Percentiles rank a stretch among this genome's conserved stretches.
Evolutionary conservation across 345 rosid species (phyloP).

Genomic region (Linum lewisii): DNA sequence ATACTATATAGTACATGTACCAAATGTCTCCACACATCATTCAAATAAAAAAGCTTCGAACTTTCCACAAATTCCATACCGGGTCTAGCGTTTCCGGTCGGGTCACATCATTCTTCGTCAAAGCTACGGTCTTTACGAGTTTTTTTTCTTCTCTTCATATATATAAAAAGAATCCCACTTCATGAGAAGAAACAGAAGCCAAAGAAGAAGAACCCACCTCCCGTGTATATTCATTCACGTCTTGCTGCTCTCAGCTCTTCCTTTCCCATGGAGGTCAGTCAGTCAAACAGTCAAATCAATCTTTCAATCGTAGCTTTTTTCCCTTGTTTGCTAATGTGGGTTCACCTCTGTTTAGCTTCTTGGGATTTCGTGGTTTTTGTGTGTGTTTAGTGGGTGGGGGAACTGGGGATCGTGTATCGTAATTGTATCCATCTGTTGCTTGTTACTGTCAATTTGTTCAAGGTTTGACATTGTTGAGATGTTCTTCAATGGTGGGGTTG

Average conservation of each 20-base stretch:
- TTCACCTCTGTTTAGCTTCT: neutral
- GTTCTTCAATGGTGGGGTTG: neutral
- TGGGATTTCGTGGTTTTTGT: neutral
- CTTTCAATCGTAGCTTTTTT: neutral
- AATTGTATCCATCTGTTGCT: neutral
- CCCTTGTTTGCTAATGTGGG: neutral
- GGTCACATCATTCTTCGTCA: too few species aligned
- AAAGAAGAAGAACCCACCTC: too few species aligned
- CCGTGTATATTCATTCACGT: too few species aligned
- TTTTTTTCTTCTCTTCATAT: too few species aligned
- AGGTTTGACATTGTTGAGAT: neutral
- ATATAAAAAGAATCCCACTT: too few species aligned
- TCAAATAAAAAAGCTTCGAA: neutral
- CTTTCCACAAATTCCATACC: too few species aligned
- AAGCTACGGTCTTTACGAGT: too few species aligned
- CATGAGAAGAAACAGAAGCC: too few species aligned
- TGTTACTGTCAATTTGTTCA: too few species aligned
- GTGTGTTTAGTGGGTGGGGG: neutral
- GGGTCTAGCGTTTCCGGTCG: too few species aligned
- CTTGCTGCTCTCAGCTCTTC: too few species aligned
- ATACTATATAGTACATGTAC: too few species aligned
- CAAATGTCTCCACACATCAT: conserved; percentile 2
- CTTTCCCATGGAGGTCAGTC: neutral
- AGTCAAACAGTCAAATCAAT: neutral
- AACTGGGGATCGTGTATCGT: neutral